Evolutionary conservation across 805 yeast species (phyloP).

Genomic region (Saturnispora besseyi): DNA sequence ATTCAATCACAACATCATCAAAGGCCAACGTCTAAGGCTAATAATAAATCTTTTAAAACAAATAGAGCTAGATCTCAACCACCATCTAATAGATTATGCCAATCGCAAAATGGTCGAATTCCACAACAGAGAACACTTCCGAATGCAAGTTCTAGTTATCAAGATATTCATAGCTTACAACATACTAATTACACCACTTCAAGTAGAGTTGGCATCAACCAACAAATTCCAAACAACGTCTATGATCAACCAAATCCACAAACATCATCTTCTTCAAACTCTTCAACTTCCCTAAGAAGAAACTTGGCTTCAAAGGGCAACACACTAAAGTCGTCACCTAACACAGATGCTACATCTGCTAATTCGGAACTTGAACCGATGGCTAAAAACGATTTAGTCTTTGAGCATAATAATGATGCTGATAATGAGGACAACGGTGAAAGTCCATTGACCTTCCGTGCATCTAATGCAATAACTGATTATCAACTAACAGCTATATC

Average conservation of each 20-base stretch:
- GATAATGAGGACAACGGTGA: not conserved
- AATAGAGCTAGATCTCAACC: not conserved
- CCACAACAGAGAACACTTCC: not conserved
- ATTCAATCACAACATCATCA: not conserved
- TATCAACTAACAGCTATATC: not conserved
- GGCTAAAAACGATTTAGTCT: not conserved
- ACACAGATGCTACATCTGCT: constrained; percentile 1
- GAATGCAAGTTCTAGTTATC: not conserved
- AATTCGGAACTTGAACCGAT: not conserved
- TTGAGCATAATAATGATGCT: not conserved
- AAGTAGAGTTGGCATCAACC: not conserved
- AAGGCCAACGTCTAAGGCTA: not conserved
- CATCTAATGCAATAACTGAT: not conserved
- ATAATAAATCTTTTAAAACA: not conserved
- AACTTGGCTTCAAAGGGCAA: not conserved
- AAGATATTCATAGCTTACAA: not conserved
- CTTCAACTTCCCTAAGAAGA: not conserved
- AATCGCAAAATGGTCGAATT: not conserved
- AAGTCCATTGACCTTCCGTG: not conserved
- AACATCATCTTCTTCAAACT: constrained; percentile 4
- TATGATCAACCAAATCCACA: not conserved
- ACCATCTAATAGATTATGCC: not conserved
- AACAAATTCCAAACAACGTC: not conserved
- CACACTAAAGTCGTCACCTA: not conserved
- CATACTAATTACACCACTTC: not conserved